phyloP scores from a whole-genome alignment of 495 filamentous ascomycete genomes.

The Neurospora tetraspora region DNA sequence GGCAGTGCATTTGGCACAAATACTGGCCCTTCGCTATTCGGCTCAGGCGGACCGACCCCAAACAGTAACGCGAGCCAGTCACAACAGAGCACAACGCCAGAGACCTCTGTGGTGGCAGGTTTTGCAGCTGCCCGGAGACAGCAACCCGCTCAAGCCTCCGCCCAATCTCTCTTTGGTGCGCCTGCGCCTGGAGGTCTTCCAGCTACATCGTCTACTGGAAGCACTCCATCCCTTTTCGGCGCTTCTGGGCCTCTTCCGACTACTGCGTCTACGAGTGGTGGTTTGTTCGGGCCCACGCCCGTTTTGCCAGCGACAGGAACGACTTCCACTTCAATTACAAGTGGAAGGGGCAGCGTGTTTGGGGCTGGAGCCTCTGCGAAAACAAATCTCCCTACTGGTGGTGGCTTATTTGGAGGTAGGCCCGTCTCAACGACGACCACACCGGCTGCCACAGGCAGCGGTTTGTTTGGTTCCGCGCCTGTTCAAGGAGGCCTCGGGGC shows the following conservation, averaged over 20 bases:
- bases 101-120: no score
- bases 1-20: not conserved
- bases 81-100: not conserved
- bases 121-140: not conserved
- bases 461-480: not conserved
- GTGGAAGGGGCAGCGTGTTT: not conserved
- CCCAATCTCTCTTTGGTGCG: no score
- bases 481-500: not conserved
- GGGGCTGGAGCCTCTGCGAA: not conserved
- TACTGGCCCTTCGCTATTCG: not conserved
- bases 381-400: not conserved
- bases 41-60: not conserved
- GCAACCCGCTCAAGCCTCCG: not conserved
- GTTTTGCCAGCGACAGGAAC: not conserved
- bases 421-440: not conserved
- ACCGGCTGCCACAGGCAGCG: not conserved
- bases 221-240: not conserved
- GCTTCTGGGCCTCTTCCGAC: not conserved
- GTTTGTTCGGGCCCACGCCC: not conserved
- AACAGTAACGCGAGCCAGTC: not conserved
- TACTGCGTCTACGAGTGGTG: not conserved
- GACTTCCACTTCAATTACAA: not conserved
- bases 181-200: no score
- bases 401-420: not conserved
- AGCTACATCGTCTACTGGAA: no score